Conservation (phyloP, 2,329 filamentous ascomycete species). For the Aspergillus transmontanensis region DNA sequence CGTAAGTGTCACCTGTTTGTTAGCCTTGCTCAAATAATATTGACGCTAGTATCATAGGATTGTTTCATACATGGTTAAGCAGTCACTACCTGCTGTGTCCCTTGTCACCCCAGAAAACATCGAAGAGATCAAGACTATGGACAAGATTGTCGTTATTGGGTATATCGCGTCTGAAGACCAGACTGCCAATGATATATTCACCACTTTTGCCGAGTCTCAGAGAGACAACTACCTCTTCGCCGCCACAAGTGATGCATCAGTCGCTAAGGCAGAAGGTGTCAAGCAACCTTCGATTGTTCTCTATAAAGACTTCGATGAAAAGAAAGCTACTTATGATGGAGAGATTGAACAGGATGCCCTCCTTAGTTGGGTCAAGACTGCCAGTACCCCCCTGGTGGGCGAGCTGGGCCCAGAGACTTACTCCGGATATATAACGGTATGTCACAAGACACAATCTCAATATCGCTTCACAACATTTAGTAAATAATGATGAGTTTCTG, state of each 20-base stretch:
- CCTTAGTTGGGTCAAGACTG: conserved; percentile 77
- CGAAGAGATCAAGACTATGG: conserved; percentile 95
- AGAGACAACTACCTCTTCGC: conserved; percentile 94
- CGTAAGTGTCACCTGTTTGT: conserved; percentile 46
- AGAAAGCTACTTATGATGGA: conserved; percentile 81
- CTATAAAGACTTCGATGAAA: conserved; percentile 98
- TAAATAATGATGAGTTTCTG: conserved; percentile 7
- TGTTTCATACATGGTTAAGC: conserved; percentile 94
- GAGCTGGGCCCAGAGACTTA: conserved; percentile 98
- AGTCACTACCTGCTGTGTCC: conserved; percentile 91
- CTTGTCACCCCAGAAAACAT: conserved; percentile 77
- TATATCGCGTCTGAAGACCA: conserved; percentile 83
- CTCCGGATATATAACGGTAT: conserved; percentile 82
- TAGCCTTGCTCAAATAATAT: neutral
- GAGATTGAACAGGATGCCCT: conserved; percentile 82
- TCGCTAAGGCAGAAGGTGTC: conserved; percentile 89
- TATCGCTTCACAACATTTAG: neutral
- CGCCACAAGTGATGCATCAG: conserved; percentile 75
- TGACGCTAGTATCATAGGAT: conserved; percentile 48
- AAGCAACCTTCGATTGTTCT: conserved; percentile 84
- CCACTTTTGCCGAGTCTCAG: conserved; percentile 69
- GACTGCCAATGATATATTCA: conserved; percentile 83
- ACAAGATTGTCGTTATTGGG: conserved; percentile 92
- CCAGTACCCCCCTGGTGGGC: conserved; percentile 86
- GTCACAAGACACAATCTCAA: conserved; percentile 26